These are phyloP conservation scores for Trypanosoma avium DNA, from an alignment of 208 protist genomes.

Conservation along the genomic window DNA sequence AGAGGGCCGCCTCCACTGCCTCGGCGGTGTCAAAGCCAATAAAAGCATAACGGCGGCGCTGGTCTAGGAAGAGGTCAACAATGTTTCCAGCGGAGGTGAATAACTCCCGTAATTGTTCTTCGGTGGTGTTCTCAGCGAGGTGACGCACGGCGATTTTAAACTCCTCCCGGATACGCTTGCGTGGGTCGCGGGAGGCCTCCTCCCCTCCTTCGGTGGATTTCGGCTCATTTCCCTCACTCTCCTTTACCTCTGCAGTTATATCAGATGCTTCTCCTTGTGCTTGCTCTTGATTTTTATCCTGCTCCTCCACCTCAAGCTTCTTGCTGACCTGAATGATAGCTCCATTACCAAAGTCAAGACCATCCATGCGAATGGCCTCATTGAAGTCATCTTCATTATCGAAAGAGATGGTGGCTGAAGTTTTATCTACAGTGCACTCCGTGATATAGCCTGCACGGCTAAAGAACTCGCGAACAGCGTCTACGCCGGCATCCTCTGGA, in stretches of 20 bases:
- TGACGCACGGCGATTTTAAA: slow-evolving; percentile 50
- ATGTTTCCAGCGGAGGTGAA: slow-evolving; percentile 54
- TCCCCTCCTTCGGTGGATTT: slow-evolving; percentile 6
- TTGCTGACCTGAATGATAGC: slow-evolving; percentile 26
- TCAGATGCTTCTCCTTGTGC: too few species aligned
- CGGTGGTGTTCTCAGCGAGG: slow-evolving; percentile 32
- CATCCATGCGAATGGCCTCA: slow-evolving; percentile 39
- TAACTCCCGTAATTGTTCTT: slow-evolving; percentile 41
- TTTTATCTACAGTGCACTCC: slow-evolving; percentile 34
- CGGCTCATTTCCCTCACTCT: too few species aligned
- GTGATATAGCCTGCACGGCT: slow-evolving; percentile 53
- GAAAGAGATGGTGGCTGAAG: slow-evolving; percentile 29
- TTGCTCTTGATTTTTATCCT: not conserved
- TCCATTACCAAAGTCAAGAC: slow-evolving; percentile 36
- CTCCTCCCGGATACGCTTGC: slow-evolving; percentile 21
- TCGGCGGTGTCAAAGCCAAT: slow-evolving; percentile 41
- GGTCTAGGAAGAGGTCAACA: slow-evolving; percentile 47
- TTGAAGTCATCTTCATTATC: slow-evolving; percentile 37
- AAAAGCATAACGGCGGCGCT: slow-evolving; percentile 42
- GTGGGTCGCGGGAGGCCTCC: slow-evolving; percentile 15
- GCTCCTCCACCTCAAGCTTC: not conserved
- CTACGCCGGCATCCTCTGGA: slow-evolving; percentile 41
- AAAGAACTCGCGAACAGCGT: slow-evolving; percentile 71
- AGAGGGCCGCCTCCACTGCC: slow-evolving; percentile 23
- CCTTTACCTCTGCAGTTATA: too few species aligned